A percentile compares a stretch with the other conserved stretches of the same genome.
Conservation (phyloP, 1,139 yeast species). For the Nakaseomyces nivariensis region DNA sequence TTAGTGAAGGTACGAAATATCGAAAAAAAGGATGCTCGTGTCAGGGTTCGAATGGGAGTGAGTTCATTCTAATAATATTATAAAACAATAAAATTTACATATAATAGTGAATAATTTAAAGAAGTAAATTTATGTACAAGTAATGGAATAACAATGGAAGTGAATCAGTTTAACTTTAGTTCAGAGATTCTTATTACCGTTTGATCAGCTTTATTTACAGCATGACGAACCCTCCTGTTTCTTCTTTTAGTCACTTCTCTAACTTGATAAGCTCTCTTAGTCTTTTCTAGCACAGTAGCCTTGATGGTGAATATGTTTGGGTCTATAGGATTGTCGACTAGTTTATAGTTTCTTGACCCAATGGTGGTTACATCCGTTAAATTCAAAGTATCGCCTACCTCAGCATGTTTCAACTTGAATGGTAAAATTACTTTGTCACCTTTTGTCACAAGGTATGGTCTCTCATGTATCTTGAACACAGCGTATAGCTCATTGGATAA, state of each 20-base stretch:
- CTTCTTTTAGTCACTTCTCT: conserved; percentile 66
- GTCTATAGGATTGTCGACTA: conserved; percentile 45
- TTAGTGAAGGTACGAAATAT: not conserved
- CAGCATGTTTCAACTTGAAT: conserved; percentile 59
- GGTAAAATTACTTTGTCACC: conserved; percentile 83
- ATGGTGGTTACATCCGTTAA: conserved; percentile 69
- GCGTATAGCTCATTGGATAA: conserved; percentile 69
- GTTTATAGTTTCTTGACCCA: conserved; percentile 79
- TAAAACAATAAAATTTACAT: not conserved
- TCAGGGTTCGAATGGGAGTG: not conserved
- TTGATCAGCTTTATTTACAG: conserved; percentile 65
- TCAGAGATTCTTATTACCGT: conserved; percentile 78
- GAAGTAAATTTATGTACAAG: too few relatives aligned
- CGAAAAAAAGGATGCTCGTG: not conserved
- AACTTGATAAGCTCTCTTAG: conserved; percentile 68
- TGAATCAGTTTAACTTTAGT: conserved; percentile 37
- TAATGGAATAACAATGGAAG: too few relatives aligned
- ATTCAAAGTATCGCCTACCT: conserved; percentile 68
- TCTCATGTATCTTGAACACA: conserved; percentile 66
- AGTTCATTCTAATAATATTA: not conserved
- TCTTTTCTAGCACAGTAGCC: conserved; percentile 78
- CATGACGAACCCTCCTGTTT: conserved; percentile 74
- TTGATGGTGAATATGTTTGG: conserved; percentile 47
- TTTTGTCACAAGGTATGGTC: conserved; percentile 80
- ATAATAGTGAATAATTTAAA: not conserved